Evolutionary conservation across 2,329 filamentous ascomycete species (phyloP).

Genomic region (Cladosporium velox): DNA sequence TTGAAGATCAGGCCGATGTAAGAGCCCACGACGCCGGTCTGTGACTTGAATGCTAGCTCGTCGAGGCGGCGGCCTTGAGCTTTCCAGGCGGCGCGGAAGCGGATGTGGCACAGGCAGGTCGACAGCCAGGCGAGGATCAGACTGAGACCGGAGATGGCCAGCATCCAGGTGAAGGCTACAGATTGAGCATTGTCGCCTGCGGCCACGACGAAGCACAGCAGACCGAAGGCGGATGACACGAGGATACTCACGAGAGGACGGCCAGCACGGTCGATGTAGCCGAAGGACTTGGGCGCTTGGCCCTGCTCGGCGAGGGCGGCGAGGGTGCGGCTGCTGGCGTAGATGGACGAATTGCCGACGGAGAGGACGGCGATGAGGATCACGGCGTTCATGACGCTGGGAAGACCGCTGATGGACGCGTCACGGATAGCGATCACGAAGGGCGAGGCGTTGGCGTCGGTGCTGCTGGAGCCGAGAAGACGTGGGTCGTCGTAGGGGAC

Average conservation of each 20-base stretch:
- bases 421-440: constrained; percentile 66
- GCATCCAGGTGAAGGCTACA: constrained; percentile 69
- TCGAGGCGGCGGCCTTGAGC: constrained; percentile 49
- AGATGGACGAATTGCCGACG: constrained; percentile 56
- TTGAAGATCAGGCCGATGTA: constrained; percentile 80
- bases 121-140: constrained; percentile 73
- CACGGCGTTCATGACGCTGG: constrained; percentile 65
- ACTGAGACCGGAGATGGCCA: constrained; percentile 70
- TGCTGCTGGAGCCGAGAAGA: constrained; percentile 32
- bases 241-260: constrained; percentile 60
- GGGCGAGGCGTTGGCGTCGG: constrained; percentile 50
- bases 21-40: constrained; percentile 76
- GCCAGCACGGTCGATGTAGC: constrained; percentile 71
- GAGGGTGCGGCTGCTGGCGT: constrained; percentile 73
- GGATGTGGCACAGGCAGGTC: constrained; percentile 84
- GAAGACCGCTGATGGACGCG: constrained; percentile 60
- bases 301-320: constrained; percentile 75
- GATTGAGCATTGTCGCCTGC: constrained; percentile 55
- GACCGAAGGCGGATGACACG: constrained; percentile 59
- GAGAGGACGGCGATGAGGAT: constrained; percentile 61
- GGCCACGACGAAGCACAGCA: constrained; percentile 72
- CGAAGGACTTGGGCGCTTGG: constrained; percentile 55
- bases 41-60: constrained; percentile 57
- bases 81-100: constrained; percentile 76
- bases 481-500: constrained; percentile 35